Percentiles rank a stretch among this genome's conserved stretches.
Conservation (phyloP, 768 basidiomycete species). For the Phylloporus arenicola region DNA sequence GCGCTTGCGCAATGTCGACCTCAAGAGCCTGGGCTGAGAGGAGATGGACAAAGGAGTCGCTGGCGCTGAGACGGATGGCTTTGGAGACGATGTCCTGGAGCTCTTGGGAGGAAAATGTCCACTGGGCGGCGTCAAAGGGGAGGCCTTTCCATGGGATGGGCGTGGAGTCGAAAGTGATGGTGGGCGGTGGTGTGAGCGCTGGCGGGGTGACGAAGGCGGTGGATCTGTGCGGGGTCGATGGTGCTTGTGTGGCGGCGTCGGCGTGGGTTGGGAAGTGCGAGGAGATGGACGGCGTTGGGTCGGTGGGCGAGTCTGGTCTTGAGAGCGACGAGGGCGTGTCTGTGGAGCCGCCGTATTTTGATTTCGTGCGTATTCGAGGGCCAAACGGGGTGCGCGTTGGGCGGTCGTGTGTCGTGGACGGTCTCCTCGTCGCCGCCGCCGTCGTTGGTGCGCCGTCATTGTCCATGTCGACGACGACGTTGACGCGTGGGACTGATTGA, state of each 20-base stretch:
- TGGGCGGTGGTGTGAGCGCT: slow-evolving; percentile 43
- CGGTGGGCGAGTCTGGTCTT: not conserved
- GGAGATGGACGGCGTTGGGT: not conserved
- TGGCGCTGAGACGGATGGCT: slow-evolving; percentile 63
- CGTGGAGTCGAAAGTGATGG: slow-evolving; percentile 50
- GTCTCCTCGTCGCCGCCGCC: slow-evolving; percentile 1
- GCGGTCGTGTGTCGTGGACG: slow-evolving; percentile 18
- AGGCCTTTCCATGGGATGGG: slow-evolving; percentile 65
- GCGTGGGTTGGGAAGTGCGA: not conserved
- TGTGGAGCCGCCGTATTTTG: slow-evolving; percentile 8
- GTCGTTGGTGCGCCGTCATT: slow-evolving; percentile 8
- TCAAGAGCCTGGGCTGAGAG: slow-evolving; percentile 61
- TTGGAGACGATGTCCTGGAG: slow-evolving; percentile 68
- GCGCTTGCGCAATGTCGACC: slow-evolving; percentile 50
- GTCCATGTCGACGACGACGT: slow-evolving; percentile 14
- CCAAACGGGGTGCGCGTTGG: slow-evolving; percentile 20
- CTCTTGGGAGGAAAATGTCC: slow-evolving; percentile 45
- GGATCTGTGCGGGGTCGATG: not conserved
- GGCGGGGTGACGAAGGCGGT: slow-evolving; percentile 26
- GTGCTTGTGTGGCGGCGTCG: slow-evolving; percentile 15
- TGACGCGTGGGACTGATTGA: not conserved
- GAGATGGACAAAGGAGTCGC: slow-evolving; percentile 66
- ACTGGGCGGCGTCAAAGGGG: slow-evolving; percentile 66
- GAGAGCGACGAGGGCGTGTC: slow-evolving; percentile 10
- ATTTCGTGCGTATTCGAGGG: slow-evolving; percentile 15